Evolutionary conservation across 1,284 basidiomycete genomes (phyloP).

Genomic region (Ganoderma multipileum): DNA sequence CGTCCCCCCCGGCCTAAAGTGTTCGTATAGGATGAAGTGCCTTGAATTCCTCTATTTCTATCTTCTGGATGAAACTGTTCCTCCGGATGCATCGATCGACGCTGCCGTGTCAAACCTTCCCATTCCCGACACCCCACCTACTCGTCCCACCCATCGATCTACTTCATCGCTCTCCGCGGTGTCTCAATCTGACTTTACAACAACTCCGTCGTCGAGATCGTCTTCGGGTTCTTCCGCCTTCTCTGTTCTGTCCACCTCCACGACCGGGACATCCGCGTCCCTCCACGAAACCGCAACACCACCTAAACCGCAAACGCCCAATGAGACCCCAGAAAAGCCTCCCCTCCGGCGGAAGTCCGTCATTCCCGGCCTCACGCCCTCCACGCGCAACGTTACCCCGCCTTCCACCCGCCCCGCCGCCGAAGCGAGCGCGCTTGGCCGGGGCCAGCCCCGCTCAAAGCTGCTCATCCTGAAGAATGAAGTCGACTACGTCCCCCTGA

Average conservation of each 20-base stretch:
- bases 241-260: conserved; percentile 25
- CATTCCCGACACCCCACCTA: conserved; percentile 10
- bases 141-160: conserved; percentile 17
- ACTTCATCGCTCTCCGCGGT: conserved; percentile 20
- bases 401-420: conserved; percentile 12
- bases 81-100: conserved; percentile 10
- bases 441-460: conserved; percentile 47
- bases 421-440: conserved; percentile 21
- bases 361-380: conserved; percentile 31
- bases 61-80: conserved; percentile 73
- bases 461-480: conserved; percentile 71
- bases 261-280: conserved; percentile 25
- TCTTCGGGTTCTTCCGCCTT: conserved; percentile 29
- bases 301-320: conserved; percentile 20
- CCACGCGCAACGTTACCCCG: conserved; percentile 31
- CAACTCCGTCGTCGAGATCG: conserved; percentile 21
- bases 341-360: conserved; percentile 30
- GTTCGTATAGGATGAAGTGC: conserved; percentile 81
- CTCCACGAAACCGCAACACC: conserved; percentile 20
- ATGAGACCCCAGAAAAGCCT: conserved; percentile 16
- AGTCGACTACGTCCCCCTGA: conserved; percentile 73
- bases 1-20: neutral
- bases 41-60: conserved; percentile 94
- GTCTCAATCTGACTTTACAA: conserved; percentile 18
- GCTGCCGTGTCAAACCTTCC: conserved; percentile 16